Evolutionary conservation across 2,329 filamentous ascomycete species (phyloP), one percentile per base, ranked within the genome.

Genomic region (Penicillium crustosum): DNA sequence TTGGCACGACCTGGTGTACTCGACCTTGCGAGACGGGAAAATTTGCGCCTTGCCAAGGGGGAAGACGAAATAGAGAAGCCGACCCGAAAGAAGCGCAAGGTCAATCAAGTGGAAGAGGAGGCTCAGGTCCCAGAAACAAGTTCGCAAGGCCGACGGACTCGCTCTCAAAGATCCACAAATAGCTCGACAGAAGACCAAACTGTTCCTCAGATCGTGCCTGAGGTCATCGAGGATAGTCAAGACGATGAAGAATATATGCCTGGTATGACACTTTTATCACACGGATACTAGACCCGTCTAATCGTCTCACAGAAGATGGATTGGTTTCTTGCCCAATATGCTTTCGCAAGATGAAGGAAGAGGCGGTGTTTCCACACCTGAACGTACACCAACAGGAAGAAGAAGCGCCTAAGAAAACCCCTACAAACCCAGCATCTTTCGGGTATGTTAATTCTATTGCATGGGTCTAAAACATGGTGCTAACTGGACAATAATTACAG

Each of bases 321-420:
- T 79, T 94, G 15, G 90, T 93, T 1, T 81, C 85, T 41, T 99
- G 94, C 71, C 94, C 94, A 0, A 88, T 93, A 19, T 99, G 94
- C 72, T 79, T 80, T 49, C 82, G 79, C 66, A 84, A 86, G 50
- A 96, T 97, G 89, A 95, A 94, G 73, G 84, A 87, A 50, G 84
- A 84, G 63, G 81, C 83, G 54, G 90, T 97, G 4, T 92, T 90
- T 66, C 75, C 80, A n/a, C 94, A 97, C 75, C 77, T 97, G 96
- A 73, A 83, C 79, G 8, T 92, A 78, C 70, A 83, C 80, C 39
- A 70, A 49, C 57, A 49, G n/a, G 35, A 55, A 23, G 57, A 49
- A 31, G 42, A 53, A 17, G n/a, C 45, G 0, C 39, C 54, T 4
- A 38, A 17, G 15, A 50, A 61, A 52, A 41, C 58, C 17, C 54